Conservation (phyloP, 164 flowering plant genomes). For the Nymphaea colorata region DNA sequence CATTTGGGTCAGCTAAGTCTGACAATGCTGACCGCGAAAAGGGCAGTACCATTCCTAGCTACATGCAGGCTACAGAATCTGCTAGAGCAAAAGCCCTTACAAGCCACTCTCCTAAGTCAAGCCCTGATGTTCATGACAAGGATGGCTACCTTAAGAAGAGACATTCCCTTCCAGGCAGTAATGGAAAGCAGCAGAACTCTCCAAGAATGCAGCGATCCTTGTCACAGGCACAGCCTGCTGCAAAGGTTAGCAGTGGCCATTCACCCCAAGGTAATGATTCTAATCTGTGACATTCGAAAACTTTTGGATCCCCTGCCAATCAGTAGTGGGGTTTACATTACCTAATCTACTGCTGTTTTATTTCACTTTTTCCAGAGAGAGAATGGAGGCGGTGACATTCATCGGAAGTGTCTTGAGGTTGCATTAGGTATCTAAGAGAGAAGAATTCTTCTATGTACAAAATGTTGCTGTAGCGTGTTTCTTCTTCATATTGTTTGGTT, state of each 20-base stretch:
- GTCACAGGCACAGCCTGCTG: constrained; percentile 55
- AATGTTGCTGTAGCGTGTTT: neutral
- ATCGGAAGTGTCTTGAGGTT: neutral
- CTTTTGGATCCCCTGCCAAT: neutral
- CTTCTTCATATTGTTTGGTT: neutral
- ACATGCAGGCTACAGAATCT: constrained; percentile 97
- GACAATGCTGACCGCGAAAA: constrained; percentile 55
- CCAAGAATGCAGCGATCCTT: constrained; percentile 58
- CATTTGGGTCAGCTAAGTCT: constrained; percentile 50
- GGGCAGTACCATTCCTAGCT: constrained; percentile 39
- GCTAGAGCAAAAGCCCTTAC: constrained; percentile 74
- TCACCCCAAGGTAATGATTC: neutral
- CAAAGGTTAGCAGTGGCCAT: constrained; percentile 32
- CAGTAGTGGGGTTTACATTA: neutral
- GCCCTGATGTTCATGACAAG: constrained; percentile 77
- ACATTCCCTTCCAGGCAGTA: constrained; percentile 60
- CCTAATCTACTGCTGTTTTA: neutral
- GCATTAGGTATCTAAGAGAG: neutral
- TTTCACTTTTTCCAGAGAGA: neutral
- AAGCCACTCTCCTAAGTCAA: constrained; percentile 61
- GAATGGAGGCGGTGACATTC: neutral
- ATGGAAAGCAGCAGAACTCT: constrained; percentile 53
- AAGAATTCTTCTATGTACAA: neutral
- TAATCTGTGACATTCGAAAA: neutral
- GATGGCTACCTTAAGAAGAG: constrained; percentile 51